These are phyloP conservation scores for Pichia membranifaciens DNA, from an alignment of 805 yeast genomes.

Conservation along the genomic window DNA sequence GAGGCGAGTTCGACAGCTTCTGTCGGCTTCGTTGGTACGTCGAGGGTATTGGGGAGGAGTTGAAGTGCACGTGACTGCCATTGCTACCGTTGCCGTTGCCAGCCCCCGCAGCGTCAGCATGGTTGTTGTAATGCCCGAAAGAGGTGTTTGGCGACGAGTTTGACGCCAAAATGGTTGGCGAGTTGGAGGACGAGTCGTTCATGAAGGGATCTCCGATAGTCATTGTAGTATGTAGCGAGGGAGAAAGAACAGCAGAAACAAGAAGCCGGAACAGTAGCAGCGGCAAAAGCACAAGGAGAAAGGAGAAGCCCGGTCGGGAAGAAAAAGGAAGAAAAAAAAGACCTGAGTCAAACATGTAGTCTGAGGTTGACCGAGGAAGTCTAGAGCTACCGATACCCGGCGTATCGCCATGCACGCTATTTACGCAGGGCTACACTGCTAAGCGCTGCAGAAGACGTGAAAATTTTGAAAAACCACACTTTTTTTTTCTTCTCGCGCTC, in stretches of 20 bases:
- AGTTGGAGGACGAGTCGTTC: not conserved
- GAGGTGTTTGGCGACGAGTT: constrained; percentile 3
- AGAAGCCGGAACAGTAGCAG: not conserved
- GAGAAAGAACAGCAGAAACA: constrained; percentile 1
- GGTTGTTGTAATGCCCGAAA: not conserved
- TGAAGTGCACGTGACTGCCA: not conserved
- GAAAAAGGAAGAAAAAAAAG: not conserved
- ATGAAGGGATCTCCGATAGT: constrained; percentile 5
- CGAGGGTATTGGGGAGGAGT: constrained; percentile 6
- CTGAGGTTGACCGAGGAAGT: no score
- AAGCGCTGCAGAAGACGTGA: no score
- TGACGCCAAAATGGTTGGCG: constrained; percentile 11
- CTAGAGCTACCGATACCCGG: no score
- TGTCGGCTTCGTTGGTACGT: constrained; percentile 15
- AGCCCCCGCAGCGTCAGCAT: no score
- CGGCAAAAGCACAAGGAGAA: not conserved
- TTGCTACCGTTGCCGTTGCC: not conserved
- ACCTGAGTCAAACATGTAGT: not conserved
- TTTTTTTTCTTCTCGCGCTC: no score
- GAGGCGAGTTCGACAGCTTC: constrained; percentile 3
- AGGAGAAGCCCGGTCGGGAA: not conserved
- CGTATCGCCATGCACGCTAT: no score
- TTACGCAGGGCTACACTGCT: no score
- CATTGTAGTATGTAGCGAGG: constrained; percentile 5
- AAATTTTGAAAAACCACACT: no score